Conservation (phyloP, 768 basidiomycete genomes). For the Paxillus involutus region DNA sequence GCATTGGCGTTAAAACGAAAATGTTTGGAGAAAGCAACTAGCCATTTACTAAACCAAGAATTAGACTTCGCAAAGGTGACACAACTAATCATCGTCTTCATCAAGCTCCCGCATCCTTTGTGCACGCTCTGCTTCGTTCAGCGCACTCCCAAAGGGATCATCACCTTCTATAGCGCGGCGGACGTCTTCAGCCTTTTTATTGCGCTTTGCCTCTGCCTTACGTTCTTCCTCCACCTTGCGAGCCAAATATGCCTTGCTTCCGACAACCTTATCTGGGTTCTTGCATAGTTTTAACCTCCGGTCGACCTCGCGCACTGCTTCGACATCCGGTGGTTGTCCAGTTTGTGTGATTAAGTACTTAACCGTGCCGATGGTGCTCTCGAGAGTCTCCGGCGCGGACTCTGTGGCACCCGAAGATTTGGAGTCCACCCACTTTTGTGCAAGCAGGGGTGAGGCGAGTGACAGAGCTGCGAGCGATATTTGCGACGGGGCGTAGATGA, state of each 20-base stretch:
- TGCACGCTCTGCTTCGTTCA: slow-evolving; percentile 36
- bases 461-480: slow-evolving; percentile 83
- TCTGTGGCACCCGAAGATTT: slow-evolving; percentile 28
- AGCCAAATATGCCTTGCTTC: slow-evolving; percentile 78
- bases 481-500: slow-evolving; percentile 91
- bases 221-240: slow-evolving; percentile 73
- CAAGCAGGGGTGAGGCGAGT: slow-evolving; percentile 59
- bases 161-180: slow-evolving; percentile 45
- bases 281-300: slow-evolving; percentile 83
- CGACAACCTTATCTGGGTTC: slow-evolving; percentile 93
- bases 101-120: slow-evolving; percentile 42
- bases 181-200: slow-evolving; percentile 53
- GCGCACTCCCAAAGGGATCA: slow-evolving; percentile 72
- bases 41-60: neutral
- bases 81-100: slow-evolving; percentile 48
- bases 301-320: slow-evolving; percentile 87
- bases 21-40: neutral
- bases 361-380: slow-evolving; percentile 43
- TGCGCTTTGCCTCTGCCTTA: slow-evolving; percentile 67
- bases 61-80: neutral
- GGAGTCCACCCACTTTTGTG: slow-evolving; percentile 57
- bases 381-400: slow-evolving; percentile 19
- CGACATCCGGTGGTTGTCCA: slow-evolving; percentile 71
- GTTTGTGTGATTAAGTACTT: slow-evolving; percentile 51
- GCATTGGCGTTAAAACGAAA: neutral